These are phyloP conservation scores for Arxiozyma bovina DNA, from an alignment of 1,139 yeast species.

Conservation along the genomic window DNA sequence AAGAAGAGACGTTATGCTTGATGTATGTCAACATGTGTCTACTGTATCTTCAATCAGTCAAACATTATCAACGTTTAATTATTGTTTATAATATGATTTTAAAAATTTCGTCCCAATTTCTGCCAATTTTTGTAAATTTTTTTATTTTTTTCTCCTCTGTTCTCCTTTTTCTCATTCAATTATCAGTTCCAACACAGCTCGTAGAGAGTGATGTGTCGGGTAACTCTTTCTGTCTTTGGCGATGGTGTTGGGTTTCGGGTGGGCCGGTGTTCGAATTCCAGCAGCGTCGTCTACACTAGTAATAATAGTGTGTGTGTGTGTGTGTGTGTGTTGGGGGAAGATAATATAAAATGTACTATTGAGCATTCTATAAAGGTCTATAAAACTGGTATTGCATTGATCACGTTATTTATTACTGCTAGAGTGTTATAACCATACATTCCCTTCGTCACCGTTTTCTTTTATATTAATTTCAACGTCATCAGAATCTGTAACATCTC, in stretches of 20 bases:
- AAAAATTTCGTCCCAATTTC: not conserved
- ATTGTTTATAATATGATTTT: not conserved
- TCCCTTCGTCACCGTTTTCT: not conserved
- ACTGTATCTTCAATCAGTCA: not conserved
- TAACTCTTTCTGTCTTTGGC: not conserved
- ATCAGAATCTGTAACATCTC: conserved; percentile 1
- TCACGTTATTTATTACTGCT: no score
- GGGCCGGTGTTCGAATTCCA: not conserved
- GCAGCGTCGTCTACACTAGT: not conserved
- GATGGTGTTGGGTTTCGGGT: not conserved
- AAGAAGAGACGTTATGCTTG: not conserved
- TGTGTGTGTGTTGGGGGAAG: no score
- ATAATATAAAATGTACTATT: no score
- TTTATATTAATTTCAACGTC: conserved; percentile 8
- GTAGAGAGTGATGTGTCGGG: not conserved
- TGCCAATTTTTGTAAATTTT: no score
- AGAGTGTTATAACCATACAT: not conserved
- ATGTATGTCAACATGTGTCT: not conserved
- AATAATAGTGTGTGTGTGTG: no score
- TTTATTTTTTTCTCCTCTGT: not conserved
- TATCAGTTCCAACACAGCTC: not conserved
- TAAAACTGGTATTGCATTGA: not conserved
- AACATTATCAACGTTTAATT: not conserved
- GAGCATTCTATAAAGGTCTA: not conserved
- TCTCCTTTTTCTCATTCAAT: not conserved